A percentile compares a stretch with the other conserved stretches of the same genome.
Conservation (phyloP, 1,284 basidiomycete species). For the Ustilago bromivora region DNA sequence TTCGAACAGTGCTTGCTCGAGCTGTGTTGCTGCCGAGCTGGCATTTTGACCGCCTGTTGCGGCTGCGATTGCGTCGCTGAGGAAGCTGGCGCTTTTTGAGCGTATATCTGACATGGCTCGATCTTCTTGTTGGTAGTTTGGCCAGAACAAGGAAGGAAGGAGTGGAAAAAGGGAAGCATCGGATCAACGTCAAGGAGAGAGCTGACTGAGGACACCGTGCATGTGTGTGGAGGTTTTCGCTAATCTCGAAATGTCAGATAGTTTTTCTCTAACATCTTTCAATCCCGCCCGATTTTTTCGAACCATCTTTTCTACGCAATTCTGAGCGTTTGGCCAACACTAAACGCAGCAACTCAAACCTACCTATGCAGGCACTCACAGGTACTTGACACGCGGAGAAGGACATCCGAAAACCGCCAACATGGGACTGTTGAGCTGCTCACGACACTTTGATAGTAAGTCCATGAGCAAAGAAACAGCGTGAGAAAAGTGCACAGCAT, state of each 20-base stretch:
- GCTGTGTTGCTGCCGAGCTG: slow-evolving; percentile 20
- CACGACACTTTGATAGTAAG: too few species aligned
- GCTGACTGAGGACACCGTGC: slow-evolving; percentile 36
- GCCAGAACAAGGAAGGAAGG: neutral
- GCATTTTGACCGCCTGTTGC: slow-evolving; percentile 27
- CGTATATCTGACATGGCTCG: slow-evolving; percentile 40
- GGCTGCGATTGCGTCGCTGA: slow-evolving; percentile 36
- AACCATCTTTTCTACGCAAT: neutral
- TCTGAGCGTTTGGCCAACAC: too few species aligned
- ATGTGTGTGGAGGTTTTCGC: slow-evolving; percentile 22
- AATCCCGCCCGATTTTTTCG: neutral
- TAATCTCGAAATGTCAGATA: too few species aligned
- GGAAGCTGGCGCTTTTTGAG: slow-evolving; percentile 35
- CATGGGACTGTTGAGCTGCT: neutral
- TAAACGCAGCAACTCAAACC: too few species aligned
- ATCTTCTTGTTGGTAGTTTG: neutral
- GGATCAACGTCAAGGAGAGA: neutral
- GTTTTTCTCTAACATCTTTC: too few species aligned
- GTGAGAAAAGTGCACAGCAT: neutral
- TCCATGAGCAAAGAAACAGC: too few species aligned
- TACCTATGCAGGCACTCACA: neutral
- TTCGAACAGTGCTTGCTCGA: slow-evolving; percentile 39
- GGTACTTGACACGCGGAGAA: neutral
- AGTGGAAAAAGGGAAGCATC: neutral
- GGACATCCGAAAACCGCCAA: neutral